Percentiles rank a stretch among this genome's conserved stretches.
These are phyloP conservation scores for Chlorella ohadii DNA, from an alignment of 139 green algal species.

Conservation along the genomic window DNA sequence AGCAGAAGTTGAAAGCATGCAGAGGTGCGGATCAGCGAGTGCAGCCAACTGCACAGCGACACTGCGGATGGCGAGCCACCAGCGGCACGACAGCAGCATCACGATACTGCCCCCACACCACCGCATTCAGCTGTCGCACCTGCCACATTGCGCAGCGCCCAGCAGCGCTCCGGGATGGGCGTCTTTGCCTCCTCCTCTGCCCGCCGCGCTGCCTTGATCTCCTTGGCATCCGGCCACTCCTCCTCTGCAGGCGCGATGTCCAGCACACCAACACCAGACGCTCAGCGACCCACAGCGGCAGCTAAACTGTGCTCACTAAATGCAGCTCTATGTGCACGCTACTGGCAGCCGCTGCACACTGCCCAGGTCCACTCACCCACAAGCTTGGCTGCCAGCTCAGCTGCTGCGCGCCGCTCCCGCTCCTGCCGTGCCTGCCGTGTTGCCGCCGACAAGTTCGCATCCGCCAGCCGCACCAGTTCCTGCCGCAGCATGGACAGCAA, in stretches of 20 bases:
- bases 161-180: constrained; percentile 61
- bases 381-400: constrained; percentile 52
- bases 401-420: constrained; percentile 21
- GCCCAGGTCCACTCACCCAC: constrained; percentile 21
- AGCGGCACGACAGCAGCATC: background rate
- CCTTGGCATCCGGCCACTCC: constrained; percentile 62
- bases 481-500: background rate
- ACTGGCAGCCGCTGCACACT: too few relatives aligned
- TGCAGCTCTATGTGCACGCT: too few relatives aligned
- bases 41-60: too few relatives aligned
- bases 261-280: too few relatives aligned
- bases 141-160: constrained; percentile 68
- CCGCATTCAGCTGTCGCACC: background rate
- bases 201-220: constrained; percentile 45
- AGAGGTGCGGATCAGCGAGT: too few relatives aligned
- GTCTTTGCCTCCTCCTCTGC: constrained; percentile 55
- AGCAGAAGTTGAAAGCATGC: background rate
- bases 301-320: too few relatives aligned
- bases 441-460: constrained; percentile 47
- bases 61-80: too few relatives aligned
- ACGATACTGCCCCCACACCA: background rate
- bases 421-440: constrained; percentile 27
- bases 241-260: constrained; percentile 54
- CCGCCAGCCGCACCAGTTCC: constrained; percentile 35
- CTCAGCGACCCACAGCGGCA: too few relatives aligned